A percentile compares a stretch with the other conserved stretches of the same genome.
Conservation (phyloP, 345 rosid genomes). For the Camelina laxa region DNA sequence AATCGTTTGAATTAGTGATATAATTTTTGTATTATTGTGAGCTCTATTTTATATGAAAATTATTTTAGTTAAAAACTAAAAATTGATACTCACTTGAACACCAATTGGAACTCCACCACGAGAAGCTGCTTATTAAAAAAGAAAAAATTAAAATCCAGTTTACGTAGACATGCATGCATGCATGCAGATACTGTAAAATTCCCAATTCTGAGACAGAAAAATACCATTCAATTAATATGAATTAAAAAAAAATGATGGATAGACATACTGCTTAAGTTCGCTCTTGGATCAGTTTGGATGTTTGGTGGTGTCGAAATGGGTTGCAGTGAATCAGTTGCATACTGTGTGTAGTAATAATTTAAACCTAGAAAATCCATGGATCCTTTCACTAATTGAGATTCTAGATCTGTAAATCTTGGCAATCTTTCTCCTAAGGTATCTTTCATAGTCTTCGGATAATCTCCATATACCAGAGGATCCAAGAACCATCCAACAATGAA, state of each 20-base stretch:
- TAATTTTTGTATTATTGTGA: background rate
- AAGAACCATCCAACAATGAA: conserved; percentile 32
- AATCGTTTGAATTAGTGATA: background rate
- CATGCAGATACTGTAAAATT: background rate
- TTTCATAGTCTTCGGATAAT: background rate
- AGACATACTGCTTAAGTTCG: background rate
- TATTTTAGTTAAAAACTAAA: background rate
- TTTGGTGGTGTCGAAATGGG: background rate
- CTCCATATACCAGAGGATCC: background rate
- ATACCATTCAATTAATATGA: background rate
- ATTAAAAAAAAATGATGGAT: too few relatives aligned
- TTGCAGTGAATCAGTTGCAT: background rate
- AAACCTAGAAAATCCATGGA: background rate
- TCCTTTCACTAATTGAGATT: background rate
- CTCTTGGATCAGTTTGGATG: background rate
- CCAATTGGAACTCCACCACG: background rate
- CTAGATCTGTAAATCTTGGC: background rate
- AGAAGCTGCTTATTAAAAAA: background rate
- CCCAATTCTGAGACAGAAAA: background rate
- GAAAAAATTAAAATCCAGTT: background rate
- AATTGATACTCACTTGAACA: background rate
- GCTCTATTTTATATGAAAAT: background rate
- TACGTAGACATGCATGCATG: background rate
- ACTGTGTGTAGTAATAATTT: background rate
- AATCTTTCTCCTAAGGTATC: background rate